Evolutionary conservation across 2,329 filamentous ascomycete genomes (phyloP).

Genomic region (Orbilia quercus): DNA sequence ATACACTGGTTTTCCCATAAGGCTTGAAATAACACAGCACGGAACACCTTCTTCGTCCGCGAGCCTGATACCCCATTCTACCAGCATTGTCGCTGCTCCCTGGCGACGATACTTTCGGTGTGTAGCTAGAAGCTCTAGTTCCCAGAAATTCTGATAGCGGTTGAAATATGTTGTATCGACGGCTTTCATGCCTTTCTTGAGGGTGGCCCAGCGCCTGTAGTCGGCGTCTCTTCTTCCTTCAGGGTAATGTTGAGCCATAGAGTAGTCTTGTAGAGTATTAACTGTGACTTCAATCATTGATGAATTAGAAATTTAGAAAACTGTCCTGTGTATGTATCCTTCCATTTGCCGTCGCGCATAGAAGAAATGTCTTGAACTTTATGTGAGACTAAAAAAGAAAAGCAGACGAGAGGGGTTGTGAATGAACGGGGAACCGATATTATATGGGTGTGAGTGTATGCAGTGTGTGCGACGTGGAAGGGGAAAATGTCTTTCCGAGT

Average conservation of each 20-base stretch:
- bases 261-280: constrained; percentile 53
- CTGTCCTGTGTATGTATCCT: not conserved
- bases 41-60: constrained; percentile 54
- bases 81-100: constrained; percentile 48
- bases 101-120: constrained; percentile 52
- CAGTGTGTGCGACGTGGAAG: too few relatives aligned
- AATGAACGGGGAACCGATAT: not conserved
- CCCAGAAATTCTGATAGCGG: constrained; percentile 49
- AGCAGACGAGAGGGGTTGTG: not conserved
- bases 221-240: constrained; percentile 50
- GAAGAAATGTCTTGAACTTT: not conserved
- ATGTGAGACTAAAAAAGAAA: not conserved
- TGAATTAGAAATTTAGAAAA: constrained; percentile 25
- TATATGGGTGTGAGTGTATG: too few relatives aligned
- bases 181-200: constrained; percentile 47
- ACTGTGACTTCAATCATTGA: constrained; percentile 44
- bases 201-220: constrained; percentile 47
- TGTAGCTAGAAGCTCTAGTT: constrained; percentile 41
- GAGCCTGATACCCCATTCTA: constrained; percentile 48
- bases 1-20: constrained; percentile 50
- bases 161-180: constrained; percentile 46
- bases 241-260: constrained; percentile 51
- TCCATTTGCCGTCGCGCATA: not conserved
- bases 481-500: too few relatives aligned
- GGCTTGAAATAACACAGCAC: constrained; percentile 52